A percentile compares a stretch with the other conserved stretches of the same genome.
phyloP scores from a whole-genome alignment of 2,329 filamentous ascomycete genomes.

The Epichloe elymi region DNA sequence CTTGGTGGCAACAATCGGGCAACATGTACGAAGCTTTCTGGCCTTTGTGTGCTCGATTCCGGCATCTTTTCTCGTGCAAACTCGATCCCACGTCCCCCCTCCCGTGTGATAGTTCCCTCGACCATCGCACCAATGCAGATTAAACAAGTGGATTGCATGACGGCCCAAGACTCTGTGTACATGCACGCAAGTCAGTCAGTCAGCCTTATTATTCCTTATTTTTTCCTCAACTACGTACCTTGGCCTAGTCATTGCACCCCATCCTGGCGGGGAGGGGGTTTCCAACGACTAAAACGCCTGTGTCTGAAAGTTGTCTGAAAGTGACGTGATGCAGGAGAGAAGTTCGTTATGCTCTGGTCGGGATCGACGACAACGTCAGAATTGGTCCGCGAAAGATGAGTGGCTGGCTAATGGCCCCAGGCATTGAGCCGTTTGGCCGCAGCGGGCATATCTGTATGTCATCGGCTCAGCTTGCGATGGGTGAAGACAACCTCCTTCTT shows the following conservation, averaged over 20 bases:
- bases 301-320: not conserved
- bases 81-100: not conserved
- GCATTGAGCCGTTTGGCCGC: not conserved
- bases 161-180: not conserved
- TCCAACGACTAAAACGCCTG: not conserved
- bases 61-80: not conserved
- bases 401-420: not conserved
- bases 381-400: not conserved
- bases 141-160: slow-evolving; percentile 2
- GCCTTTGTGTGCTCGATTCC: not conserved
- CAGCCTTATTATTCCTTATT: not conserved
- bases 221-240: not conserved
- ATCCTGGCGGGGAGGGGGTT: too few relatives aligned
- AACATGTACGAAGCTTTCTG: not conserved
- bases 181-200: not conserved
- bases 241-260: not conserved
- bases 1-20: not conserved
- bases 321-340: not conserved
- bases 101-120: not conserved
- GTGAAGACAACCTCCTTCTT: not conserved
- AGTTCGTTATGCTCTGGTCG: not conserved
- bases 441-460: not conserved
- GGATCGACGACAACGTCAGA: not conserved
- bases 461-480: not conserved
- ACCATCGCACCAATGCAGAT: slow-evolving; percentile 1